Evolutionary conservation across 345 rosid species (phyloP).

Genomic region (Aurinia saxatilis): DNA sequence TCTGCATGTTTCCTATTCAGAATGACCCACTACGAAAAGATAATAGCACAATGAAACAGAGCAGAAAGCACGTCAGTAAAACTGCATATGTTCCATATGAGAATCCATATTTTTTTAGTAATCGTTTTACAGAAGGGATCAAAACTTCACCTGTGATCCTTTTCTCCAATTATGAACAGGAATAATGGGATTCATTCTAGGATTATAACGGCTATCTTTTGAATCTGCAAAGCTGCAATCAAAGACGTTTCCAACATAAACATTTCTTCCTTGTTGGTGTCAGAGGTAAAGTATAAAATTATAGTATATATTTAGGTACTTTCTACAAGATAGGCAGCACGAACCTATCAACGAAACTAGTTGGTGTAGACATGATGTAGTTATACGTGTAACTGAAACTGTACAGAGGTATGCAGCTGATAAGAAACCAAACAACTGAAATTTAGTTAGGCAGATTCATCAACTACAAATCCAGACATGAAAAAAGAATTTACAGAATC

Average conservation of each 20-base stretch:
- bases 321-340: slow-evolving; percentile 17
- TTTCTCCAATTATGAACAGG: slow-evolving; percentile 93
- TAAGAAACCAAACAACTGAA: slow-evolving; percentile 38
- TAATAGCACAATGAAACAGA: slow-evolving; percentile 4
- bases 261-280: not conserved
- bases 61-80: slow-evolving; percentile 3
- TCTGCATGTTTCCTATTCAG: slow-evolving; percentile 85
- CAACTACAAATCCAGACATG: not conserved
- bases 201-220: slow-evolving; percentile 95
- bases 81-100: slow-evolving; percentile 3
- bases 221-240: slow-evolving; percentile 85
- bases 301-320: not conserved
- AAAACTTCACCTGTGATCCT: slow-evolving; percentile 79
- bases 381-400: slow-evolving; percentile 87
- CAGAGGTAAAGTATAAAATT: not conserved
- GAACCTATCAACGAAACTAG: slow-evolving; percentile 97
- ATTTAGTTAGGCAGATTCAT: slow-evolving; percentile 28
- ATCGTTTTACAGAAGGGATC: not conserved
- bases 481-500: not conserved
- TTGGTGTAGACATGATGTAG: slow-evolving; percentile 81
- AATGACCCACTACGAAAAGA: slow-evolving; percentile 73
- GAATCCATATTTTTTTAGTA: not conserved
- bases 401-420: slow-evolving; percentile 97
- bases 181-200: slow-evolving; percentile 72
- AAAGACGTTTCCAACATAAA: not conserved